A percentile compares a stretch with the other conserved stretches of the same genome.
phyloP scores from a whole-genome alignment of 495 filamentous ascomycete species.

The Mycothermus thermophilus region DNA sequence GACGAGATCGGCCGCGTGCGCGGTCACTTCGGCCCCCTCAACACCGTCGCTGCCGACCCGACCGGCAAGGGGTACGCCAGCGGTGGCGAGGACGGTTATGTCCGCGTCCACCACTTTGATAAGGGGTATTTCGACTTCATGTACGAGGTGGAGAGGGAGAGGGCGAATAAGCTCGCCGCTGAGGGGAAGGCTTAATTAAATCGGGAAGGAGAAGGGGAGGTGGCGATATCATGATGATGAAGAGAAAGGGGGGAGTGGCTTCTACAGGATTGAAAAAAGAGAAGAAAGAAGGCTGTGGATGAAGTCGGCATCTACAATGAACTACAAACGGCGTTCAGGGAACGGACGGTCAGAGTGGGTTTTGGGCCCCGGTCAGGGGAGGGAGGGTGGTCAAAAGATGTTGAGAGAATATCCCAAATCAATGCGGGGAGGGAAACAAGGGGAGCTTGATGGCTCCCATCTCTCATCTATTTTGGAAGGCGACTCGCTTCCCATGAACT shows the following conservation, averaged over 20 bases:
- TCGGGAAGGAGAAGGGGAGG: neutral
- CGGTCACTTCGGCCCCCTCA: conserved; percentile 90
- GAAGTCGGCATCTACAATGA: conserved; percentile 14
- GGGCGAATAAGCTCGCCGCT: conserved; percentile 19
- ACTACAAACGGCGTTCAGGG: too few relatives aligned
- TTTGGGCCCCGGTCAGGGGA: too few relatives aligned
- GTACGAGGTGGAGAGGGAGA: conserved; percentile 86
- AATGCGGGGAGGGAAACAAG: too few relatives aligned
- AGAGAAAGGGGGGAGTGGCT: too few relatives aligned
- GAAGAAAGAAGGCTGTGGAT: neutral
- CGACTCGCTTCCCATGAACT: too few relatives aligned
- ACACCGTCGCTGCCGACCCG: conserved; percentile 73
- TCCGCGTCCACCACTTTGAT: conserved; percentile 96
- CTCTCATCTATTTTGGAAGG: too few relatives aligned
- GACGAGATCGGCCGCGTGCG: conserved; percentile 95
- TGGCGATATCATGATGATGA: too few relatives aligned
- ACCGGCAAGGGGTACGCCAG: conserved; percentile 80
- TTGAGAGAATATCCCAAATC: too few relatives aligned
- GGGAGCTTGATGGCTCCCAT: too few relatives aligned
- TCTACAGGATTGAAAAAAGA: neutral
- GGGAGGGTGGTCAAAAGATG: too few relatives aligned
- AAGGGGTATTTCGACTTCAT: conserved; percentile 95
- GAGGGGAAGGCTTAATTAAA: conserved; percentile 1
- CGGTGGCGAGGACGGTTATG: conserved; percentile 96
- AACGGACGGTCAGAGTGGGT: too few relatives aligned